Evolutionary conservation across 371 early-diverging fungal genomes (phyloP), one percentile per base, ranked within the genome.

Genomic region (Rhizopus stolonifer): DNA sequence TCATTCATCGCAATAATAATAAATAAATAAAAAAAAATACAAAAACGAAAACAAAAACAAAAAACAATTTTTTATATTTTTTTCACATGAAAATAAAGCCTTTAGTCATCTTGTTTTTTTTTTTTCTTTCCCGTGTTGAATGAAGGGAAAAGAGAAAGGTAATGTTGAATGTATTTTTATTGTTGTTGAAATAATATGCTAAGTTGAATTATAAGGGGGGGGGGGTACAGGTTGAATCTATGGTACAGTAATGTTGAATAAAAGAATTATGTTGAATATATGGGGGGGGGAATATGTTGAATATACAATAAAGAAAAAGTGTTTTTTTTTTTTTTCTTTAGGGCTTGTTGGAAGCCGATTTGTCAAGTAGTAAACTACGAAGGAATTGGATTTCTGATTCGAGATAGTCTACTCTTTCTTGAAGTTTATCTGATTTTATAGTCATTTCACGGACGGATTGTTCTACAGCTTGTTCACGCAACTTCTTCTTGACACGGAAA

Each of bases 401-500:
- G 29, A 94, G 82, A 55, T 93, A 91, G 25, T 79, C 72, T 18
- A 88, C 83, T 18, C 86, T 73, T 33, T 63, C 65, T 64, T 93
- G 92, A 39, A 94, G 75, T 9, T 67, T 54, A 22, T 88, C 86
- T 6, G 86, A 85, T 66, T 85, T 88, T 8, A 64, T 74, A 0
- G 85, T 79, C 90, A 94, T 86, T 49, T 90, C 91, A 54, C 83
- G 76, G 5, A 93, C 93, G 1, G 87, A 87, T 38, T 79, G 77
- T 71, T 93, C 92, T 47, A 95, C 75, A 11, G 83, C 87, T 79
- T 91, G 87, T 67, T 95, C 95, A 43, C 89, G 83, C 60, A 81
- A 52, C 69, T 92, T 91, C 74, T 95, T 96, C 83, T 93, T 93
- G 31, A 91, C 80, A 8, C 97, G 85, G 84, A 96, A 96, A 23